These are phyloP conservation scores for Mycothermus thermophilus DNA, from an alignment of 495 filamentous ascomycete genomes.

Conservation along the genomic window DNA sequence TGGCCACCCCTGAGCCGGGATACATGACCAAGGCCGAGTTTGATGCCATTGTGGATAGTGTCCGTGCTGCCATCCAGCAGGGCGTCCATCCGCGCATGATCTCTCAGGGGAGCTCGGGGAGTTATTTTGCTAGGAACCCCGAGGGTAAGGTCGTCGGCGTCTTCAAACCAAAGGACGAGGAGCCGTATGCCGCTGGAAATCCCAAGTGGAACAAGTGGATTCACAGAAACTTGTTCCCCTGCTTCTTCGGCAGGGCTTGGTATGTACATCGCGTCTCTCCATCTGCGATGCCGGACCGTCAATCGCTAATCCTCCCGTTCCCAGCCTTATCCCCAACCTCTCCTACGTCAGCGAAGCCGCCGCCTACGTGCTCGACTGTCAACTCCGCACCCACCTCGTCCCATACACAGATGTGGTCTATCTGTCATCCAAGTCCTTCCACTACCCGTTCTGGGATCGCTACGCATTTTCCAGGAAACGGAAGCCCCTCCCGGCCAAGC, in stretches of 20 bases:
- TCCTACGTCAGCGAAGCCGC: slow-evolving; percentile 98
- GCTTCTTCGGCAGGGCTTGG: slow-evolving; percentile 91
- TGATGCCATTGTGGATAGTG: slow-evolving; percentile 80
- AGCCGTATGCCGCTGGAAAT: slow-evolving; percentile 85
- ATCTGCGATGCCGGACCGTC: neutral
- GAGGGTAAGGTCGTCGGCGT: slow-evolving; percentile 92
- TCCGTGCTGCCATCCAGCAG: slow-evolving; percentile 75
- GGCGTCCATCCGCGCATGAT: slow-evolving; percentile 92
- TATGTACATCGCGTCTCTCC: slow-evolving; percentile 12
- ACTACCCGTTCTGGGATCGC: slow-evolving; percentile 94
- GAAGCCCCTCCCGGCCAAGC: slow-evolving; percentile 80
- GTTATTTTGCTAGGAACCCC: slow-evolving; percentile 88
- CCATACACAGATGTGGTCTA: slow-evolving; percentile 93
- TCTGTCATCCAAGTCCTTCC: slow-evolving; percentile 91
- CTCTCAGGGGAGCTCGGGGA: slow-evolving; percentile 88
- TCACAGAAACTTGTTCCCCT: slow-evolving; percentile 87
- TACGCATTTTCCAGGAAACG: slow-evolving; percentile 74
- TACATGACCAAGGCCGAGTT: slow-evolving; percentile 68
- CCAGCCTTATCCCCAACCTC: slow-evolving; percentile 85
- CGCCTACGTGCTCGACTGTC: slow-evolving; percentile 84
- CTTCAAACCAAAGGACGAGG: slow-evolving; percentile 98
- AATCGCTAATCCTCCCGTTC: slow-evolving; percentile 9
- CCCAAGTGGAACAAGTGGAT: slow-evolving; percentile 96
- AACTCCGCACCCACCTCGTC: slow-evolving; percentile 80
- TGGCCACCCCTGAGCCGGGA: slow-evolving; percentile 39